Base-by-base conservation (phyloP, 1,284 basidiomycete species). In the Cryptococcus hybrid region DNA sequence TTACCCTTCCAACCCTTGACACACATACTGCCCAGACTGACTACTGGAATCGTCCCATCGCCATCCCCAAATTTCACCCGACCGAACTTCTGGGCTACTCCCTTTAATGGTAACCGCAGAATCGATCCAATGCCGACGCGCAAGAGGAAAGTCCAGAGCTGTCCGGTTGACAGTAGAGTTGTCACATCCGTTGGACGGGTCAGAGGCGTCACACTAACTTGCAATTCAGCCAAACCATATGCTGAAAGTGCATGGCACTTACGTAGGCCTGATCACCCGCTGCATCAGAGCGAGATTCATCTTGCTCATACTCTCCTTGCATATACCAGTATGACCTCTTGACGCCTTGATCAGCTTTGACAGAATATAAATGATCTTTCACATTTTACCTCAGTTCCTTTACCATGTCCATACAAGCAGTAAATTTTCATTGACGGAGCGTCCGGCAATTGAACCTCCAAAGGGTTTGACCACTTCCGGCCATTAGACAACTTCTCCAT, bases 351-450 rank as follows among this genome's bases (percentile, higher is more conserved):
- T 68, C 55, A 67, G 63, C 57, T 24, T 13, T 37, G n/a, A 9
- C 3, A 18, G 39, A 11, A 18, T 13, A n/a, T 9, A 35, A 11
- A 15, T 45, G 5, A 42, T 11, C 40, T 11, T 15, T 42, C 7
- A 24, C 5, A 69, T 82, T 68, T 48, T 48, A 88, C 88, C 83
- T 97, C 96, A 0, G 96, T 99, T 66, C 94, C 89, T 74, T 98
- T 98, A 18, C 96, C 96, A 64, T 92, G 88, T 0, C 95, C 96
- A 76, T 99, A 98, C 7, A 94, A 83, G 67, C 95, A 98, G 77
- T 88, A 91, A 24, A 97, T 86, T 74, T 89, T 93, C 87, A 97
- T 90, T 49, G 87, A 89, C 0, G 94, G 94, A 0, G 95, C 95
- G 51, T 87, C 80, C 0, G 95, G 95, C n/a, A 92, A 80, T 68